These are phyloP conservation scores for Calonectria multiphialidica DNA, from an alignment of 2,329 filamentous ascomycete species.

Conservation along the genomic window DNA sequence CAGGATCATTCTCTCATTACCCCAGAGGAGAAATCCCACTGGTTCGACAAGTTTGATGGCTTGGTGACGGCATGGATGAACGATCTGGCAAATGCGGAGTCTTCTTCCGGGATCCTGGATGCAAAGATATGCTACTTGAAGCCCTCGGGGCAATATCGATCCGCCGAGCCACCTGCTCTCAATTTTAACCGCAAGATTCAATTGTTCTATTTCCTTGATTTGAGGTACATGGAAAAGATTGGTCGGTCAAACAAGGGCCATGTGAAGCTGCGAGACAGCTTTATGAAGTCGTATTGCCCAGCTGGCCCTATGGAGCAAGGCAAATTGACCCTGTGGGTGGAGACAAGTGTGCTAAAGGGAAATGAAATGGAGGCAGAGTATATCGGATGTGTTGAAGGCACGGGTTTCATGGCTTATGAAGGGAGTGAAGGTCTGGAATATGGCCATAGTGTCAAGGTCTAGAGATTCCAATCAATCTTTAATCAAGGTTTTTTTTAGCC, in stretches of 20 bases:
- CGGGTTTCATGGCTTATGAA: slow-evolving; percentile 23
- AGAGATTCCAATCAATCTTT: not conserved
- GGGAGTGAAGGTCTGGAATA: not conserved
- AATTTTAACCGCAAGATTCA: slow-evolving; percentile 17
- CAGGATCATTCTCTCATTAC: slow-evolving; percentile 19
- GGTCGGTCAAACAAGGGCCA: slow-evolving; percentile 10
- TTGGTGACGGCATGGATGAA: slow-evolving; percentile 15
- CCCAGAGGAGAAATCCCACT: not conserved
- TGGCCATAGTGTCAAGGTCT: not conserved
- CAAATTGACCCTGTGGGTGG: slow-evolving; percentile 7
- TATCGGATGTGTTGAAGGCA: slow-evolving; percentile 14
- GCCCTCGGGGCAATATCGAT: not conserved
- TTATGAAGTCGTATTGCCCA: slow-evolving; percentile 12
- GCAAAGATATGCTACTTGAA: not conserved
- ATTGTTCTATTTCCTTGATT: slow-evolving; percentile 17
- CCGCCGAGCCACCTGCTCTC: not conserved
- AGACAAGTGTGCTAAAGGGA: slow-evolving; percentile 13
- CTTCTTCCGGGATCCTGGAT: not conserved
- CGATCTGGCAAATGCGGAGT: not conserved
- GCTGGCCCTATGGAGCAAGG: slow-evolving; percentile 9
- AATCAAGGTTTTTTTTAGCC: not conserved
- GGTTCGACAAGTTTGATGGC: slow-evolving; percentile 21
- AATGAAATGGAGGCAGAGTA: slow-evolving; percentile 18
- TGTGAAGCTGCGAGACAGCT: not conserved
- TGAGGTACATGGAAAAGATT: not conserved